These are phyloP conservation scores for Aphanomyces cochlioides DNA, from an alignment of 352 stramenopile species.

Conservation along the genomic window DNA sequence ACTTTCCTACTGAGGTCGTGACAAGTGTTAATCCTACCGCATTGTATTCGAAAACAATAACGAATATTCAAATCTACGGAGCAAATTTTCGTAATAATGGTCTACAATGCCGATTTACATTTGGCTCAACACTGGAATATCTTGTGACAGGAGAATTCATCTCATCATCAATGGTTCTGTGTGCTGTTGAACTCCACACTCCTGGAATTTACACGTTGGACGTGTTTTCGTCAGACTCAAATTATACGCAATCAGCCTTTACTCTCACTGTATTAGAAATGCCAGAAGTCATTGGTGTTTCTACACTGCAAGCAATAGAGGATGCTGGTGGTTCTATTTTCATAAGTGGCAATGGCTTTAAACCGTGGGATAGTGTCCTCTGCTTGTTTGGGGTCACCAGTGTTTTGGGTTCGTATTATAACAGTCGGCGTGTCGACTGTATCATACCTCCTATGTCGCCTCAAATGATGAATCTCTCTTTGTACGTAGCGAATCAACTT, in stretches of 20 bases:
- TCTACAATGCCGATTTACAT: too few relatives aligned
- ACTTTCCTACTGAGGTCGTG: not conserved
- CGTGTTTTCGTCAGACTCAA: too few relatives aligned
- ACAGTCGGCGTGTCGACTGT: not conserved
- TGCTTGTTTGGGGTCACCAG: conserved; percentile 3
- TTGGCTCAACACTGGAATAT: too few relatives aligned
- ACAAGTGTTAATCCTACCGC: not conserved
- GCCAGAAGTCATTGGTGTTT: not conserved
- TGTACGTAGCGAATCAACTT: not conserved
- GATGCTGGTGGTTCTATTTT: conserved; percentile 1
- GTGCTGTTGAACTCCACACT: not conserved
- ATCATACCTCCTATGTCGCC: not conserved
- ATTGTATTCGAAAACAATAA: not conserved
- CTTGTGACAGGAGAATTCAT: not conserved
- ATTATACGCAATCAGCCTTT: conserved; percentile 4
- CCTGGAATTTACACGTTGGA: not conserved
- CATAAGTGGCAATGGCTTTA: conserved; percentile 7
- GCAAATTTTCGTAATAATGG: not conserved
- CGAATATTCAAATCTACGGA: not conserved
- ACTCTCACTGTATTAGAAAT: not conserved
- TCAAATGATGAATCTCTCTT: not conserved
- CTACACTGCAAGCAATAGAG: not conserved
- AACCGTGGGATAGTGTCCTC: not conserved
- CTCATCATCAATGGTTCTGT: not conserved
- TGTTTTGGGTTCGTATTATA: not conserved